phyloP scores from a whole-genome alignment of 768 basidiomycete genomes.

The Sporobolomyces pararoseus region DNA sequence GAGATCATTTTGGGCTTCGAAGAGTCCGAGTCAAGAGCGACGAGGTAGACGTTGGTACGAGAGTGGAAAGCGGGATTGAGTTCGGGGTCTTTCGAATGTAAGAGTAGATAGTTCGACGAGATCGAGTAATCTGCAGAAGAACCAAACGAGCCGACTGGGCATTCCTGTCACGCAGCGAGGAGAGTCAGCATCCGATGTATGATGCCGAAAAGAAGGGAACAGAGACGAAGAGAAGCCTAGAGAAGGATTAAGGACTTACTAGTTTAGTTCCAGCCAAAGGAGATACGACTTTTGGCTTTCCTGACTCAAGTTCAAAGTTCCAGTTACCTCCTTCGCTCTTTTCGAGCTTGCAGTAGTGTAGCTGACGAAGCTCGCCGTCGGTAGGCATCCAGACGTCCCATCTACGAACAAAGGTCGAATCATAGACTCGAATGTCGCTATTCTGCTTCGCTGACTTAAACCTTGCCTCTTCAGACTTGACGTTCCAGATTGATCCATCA shows the following conservation, averaged over 20 bases:
- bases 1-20: slow-evolving; percentile 64
- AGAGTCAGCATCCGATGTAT: no score
- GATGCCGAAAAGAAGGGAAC: no score
- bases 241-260: slow-evolving; percentile 50
- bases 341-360: slow-evolving; percentile 65
- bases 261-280: slow-evolving; percentile 26
- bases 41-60: slow-evolving; percentile 77
- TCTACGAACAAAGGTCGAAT: slow-evolving; percentile 65
- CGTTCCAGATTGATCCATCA: slow-evolving; percentile 64
- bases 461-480: slow-evolving; percentile 62
- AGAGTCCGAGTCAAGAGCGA: slow-evolving; percentile 54
- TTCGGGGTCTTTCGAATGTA: slow-evolving; percentile 78
- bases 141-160: no score
- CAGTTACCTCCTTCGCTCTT: slow-evolving; percentile 42
- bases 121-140: no score
- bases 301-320: neutral
- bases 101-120: slow-evolving; percentile 65
- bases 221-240: slow-evolving; percentile 42
- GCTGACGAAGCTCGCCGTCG: slow-evolving; percentile 61
- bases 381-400: slow-evolving; percentile 71
- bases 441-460: slow-evolving; percentile 64
- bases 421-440: slow-evolving; percentile 59
- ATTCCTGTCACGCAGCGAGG: no score
- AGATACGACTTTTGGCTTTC: slow-evolving; percentile 11
- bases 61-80: slow-evolving; percentile 71